Conservation (phyloP, 2,329 filamentous ascomycete species). For the Phialophora expanda region DNA sequence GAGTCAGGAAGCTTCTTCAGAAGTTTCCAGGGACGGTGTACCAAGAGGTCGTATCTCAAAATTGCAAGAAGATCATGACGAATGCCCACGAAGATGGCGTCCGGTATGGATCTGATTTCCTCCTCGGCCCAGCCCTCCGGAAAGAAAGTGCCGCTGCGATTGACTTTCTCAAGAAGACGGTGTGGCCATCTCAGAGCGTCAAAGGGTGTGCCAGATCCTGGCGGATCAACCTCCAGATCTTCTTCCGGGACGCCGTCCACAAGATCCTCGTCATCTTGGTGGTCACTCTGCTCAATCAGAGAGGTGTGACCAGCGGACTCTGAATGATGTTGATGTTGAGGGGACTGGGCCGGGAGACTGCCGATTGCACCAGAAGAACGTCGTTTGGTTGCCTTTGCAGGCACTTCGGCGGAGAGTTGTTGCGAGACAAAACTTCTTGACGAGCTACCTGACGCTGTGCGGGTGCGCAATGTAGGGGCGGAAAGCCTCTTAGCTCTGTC, state of each 20-base stretch:
- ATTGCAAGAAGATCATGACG: constrained; percentile 17
- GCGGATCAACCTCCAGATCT: constrained; percentile 25
- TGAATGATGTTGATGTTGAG: not conserved
- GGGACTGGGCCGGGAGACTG: not conserved
- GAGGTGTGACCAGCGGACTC: not conserved
- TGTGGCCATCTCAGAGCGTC: constrained; percentile 31
- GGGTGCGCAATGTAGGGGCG: no score
- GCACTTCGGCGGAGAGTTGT: not conserved
- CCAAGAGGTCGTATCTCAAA: constrained; percentile 23
- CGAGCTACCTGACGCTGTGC: not conserved
- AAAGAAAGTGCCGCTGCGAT: constrained; percentile 10
- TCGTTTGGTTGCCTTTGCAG: not conserved
- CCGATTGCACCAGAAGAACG: not conserved
- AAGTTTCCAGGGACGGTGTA: constrained; percentile 10
- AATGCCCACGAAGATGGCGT: constrained; percentile 8
- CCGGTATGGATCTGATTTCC: constrained; percentile 20
- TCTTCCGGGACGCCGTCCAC: constrained; percentile 9
- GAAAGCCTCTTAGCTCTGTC: not conserved
- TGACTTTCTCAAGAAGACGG: constrained; percentile 27
- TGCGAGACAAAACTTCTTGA: not conserved
- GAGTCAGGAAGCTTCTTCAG: constrained; percentile 11
- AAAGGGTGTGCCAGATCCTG: constrained; percentile 24
- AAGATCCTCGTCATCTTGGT: not conserved
- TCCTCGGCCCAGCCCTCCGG: constrained; percentile 18
- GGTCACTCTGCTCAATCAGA: not conserved